phyloP scores from a whole-genome alignment of 2,329 filamentous ascomycete genomes.

The Colletotrichum kahawae region DNA sequence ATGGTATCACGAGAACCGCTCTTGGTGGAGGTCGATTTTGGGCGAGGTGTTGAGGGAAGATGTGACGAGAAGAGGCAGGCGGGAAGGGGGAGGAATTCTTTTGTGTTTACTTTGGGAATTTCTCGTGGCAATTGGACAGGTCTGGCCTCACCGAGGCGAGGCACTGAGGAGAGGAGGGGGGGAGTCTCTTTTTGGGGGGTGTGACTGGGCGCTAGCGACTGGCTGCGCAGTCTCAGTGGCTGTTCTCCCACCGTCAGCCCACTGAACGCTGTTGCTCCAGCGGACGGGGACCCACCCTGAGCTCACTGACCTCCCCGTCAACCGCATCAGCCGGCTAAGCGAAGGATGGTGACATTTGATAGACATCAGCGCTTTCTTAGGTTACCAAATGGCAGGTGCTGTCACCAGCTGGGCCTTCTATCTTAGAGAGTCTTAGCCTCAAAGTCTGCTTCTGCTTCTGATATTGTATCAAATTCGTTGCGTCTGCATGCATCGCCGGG shows the following conservation, averaged over 20 bases:
- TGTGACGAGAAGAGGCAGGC: slow-evolving; percentile 2
- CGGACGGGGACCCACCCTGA: not conserved
- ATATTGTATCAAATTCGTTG: not conserved
- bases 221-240: not conserved
- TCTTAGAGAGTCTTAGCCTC: not conserved
- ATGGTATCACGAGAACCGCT: slow-evolving; percentile 1
- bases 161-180: not conserved
- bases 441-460: not conserved
- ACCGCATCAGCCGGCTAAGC: not conserved
- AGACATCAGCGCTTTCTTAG: not conserved
- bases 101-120: slow-evolving; percentile 22
- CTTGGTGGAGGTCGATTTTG: not conserved
- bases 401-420: not conserved
- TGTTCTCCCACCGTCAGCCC: not conserved
- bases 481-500: not conserved
- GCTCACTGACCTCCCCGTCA: not conserved
- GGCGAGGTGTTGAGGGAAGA: slow-evolving; percentile 1
- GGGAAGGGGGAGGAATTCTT: slow-evolving; percentile 11
- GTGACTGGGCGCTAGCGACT: slow-evolving; percentile 3
- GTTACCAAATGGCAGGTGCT: not conserved
- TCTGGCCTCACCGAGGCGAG: not conserved
- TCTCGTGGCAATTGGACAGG: not conserved
- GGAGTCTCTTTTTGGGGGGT: not conserved
- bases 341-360: slow-evolving; percentile 13
- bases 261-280: not conserved